These are phyloP conservation scores for Labyrinthula sp. DNA, from an alignment of 352 stramenopile genomes.

Conservation along the genomic window DNA sequence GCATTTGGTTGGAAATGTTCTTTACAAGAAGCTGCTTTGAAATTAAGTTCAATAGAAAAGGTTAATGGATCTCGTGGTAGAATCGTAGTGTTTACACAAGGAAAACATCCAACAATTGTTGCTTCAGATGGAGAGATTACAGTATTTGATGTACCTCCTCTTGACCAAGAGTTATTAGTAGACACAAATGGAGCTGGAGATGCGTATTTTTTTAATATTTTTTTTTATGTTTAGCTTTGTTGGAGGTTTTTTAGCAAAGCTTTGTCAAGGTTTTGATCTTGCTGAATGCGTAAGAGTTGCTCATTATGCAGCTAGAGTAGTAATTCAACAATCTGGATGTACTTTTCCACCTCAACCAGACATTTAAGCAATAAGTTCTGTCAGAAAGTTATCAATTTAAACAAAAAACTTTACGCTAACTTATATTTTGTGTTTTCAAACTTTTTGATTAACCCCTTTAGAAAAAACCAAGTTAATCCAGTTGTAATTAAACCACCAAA, in stretches of 20 bases:
- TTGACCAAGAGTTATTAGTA: constrained; percentile 69
- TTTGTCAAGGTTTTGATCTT: constrained; percentile 55
- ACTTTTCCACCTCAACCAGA: constrained; percentile 71
- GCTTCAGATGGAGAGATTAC: constrained; percentile 72
- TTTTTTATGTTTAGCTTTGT: too few relatives aligned
- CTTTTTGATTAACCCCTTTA: too few relatives aligned
- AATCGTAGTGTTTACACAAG: constrained; percentile 95
- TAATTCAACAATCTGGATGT: constrained; percentile 88
- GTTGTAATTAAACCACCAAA: too few relatives aligned
- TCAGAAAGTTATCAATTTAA: too few relatives aligned
- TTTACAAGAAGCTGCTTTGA: constrained; percentile 65
- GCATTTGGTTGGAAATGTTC: constrained; percentile 59
- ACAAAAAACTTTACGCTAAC: too few relatives aligned
- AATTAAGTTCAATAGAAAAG: constrained; percentile 73
- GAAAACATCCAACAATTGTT: constrained; percentile 76
- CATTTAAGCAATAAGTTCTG: too few relatives aligned
- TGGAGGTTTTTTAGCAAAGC: constrained; percentile 81
- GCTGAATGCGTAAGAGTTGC: constrained; percentile 79
- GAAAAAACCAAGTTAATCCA: too few relatives aligned
- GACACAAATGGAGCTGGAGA: constrained; percentile 97
- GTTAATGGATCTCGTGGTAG: constrained; percentile 59
- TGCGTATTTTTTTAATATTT: too few relatives aligned
- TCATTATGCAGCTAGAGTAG: constrained; percentile 81
- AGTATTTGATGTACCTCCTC: constrained; percentile 63
- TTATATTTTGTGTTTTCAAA: too few relatives aligned